Conservation (phyloP, 108 stramenopile genomes). For the Pseudonitzschia delicatissima region DNA sequence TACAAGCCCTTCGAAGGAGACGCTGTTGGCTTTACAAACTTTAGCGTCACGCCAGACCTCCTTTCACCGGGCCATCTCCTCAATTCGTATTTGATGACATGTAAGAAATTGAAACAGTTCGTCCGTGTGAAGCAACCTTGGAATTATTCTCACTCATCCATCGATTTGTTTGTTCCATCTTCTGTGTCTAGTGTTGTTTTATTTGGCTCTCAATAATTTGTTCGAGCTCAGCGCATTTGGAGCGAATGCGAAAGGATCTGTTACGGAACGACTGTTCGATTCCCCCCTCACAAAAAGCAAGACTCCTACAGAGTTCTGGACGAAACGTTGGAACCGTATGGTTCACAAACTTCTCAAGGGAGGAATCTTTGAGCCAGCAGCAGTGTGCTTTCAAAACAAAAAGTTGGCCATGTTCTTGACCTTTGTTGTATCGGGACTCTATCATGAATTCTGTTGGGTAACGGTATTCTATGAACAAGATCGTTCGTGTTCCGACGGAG, state of each 20-base stretch:
- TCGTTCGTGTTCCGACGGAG: slow-evolving; percentile 2
- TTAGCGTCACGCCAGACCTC: slow-evolving; percentile 21
- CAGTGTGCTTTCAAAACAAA: slow-evolving; percentile 13
- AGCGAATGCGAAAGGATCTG: slow-evolving; percentile 29
- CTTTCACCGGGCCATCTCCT: slow-evolving; percentile 22
- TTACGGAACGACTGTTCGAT: slow-evolving; percentile 21
- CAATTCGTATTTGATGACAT: slow-evolving; percentile 31
- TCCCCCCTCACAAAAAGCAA: slow-evolving; percentile 38
- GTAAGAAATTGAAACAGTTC: slow-evolving; percentile 9
- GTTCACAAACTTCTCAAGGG: slow-evolving; percentile 42
- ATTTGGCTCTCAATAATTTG: slow-evolving; percentile 16
- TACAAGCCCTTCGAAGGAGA: slow-evolving; percentile 38
- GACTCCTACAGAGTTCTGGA: slow-evolving; percentile 47
- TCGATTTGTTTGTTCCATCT: too few relatives aligned
- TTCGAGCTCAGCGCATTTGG: slow-evolving; percentile 23
- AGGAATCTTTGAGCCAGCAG: slow-evolving; percentile 42
- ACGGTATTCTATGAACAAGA: slow-evolving; percentile 30
- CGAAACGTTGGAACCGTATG: slow-evolving; percentile 42
- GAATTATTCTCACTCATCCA: neutral
- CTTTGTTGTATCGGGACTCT: slow-evolving; percentile 49
- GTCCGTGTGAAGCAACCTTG: too few relatives aligned
- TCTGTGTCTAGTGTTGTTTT: slow-evolving; percentile 10
- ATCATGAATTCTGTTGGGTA: slow-evolving; percentile 48
- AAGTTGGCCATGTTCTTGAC: slow-evolving; percentile 33
- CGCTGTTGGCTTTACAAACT: slow-evolving; percentile 15